Percentiles rank a stretch among this genome's conserved stretches.
Evolutionary conservation across 768 basidiomycete genomes (phyloP).

Genomic region (Russula foetens): DNA sequence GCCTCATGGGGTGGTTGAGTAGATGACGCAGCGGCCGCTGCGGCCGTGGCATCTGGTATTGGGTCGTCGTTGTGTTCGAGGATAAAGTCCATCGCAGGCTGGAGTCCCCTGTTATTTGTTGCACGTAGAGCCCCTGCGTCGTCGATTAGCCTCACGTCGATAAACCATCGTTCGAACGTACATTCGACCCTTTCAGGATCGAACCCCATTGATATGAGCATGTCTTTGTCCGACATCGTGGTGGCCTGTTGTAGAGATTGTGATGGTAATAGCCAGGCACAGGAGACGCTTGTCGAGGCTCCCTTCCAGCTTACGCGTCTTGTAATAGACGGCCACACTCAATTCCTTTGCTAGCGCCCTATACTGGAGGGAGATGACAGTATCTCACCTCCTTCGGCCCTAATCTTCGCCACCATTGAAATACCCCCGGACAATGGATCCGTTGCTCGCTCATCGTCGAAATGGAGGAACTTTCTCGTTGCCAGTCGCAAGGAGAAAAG

Average conservation of each 20-base stretch:
- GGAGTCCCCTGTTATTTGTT: constrained; percentile 75
- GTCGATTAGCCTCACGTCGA: neutral
- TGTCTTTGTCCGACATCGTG: constrained; percentile 55
- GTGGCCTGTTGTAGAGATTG: neutral
- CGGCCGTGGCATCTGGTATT: constrained; percentile 49
- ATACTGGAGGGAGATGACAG: neutral
- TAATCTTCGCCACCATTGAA: neutral
- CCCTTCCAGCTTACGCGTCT: neutral
- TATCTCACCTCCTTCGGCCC: neutral
- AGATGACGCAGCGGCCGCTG: constrained; percentile 21
- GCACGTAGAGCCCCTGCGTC: constrained; percentile 79
- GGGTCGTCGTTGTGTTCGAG: constrained; percentile 71
- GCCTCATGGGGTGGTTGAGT: constrained; percentile 22
- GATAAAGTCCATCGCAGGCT: constrained; percentile 87
- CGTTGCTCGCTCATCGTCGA: neutral
- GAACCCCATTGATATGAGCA: constrained; percentile 81
- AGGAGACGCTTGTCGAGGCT: neutral
- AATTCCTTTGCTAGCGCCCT: neutral
- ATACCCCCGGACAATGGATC: neutral
- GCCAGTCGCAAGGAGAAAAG: constrained; percentile 13
- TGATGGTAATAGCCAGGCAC: no score
- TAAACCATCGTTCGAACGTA: constrained; percentile 32
- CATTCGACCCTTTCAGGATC: constrained; percentile 79
- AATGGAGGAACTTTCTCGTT: constrained; percentile 16
- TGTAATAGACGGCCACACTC: no score